These are phyloP conservation scores for Mycena sp. DNA, from an alignment of 1,284 basidiomycete genomes.

Conservation along the genomic window DNA sequence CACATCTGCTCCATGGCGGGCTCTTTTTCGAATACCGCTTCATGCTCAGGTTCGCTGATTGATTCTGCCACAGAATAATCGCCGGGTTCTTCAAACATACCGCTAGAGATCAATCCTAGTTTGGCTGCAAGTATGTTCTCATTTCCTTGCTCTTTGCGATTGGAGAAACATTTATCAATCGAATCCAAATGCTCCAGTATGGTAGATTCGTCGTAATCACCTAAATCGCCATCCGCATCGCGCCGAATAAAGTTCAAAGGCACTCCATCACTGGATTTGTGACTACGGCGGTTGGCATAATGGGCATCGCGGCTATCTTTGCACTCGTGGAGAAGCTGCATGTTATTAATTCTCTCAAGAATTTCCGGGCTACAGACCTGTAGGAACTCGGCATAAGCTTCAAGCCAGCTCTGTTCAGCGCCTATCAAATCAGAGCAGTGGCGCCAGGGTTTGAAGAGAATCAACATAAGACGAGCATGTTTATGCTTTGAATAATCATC, in stretches of 20 bases:
- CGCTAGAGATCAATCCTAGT: not conserved
- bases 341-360: not conserved
- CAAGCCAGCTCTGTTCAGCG: not conserved
- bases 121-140: not conserved
- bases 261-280: not conserved
- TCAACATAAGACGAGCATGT: conserved; percentile 1
- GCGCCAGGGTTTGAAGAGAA: conserved; percentile 3
- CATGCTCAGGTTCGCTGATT: not conserved
- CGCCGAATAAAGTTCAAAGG: not conserved
- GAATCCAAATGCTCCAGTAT: not conserved
- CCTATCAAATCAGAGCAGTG: not conserved
- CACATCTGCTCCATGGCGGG: not conserved
- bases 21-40: no score
- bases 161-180: not conserved
- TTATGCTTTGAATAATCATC: not conserved
- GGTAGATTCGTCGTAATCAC: no score
- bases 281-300: not conserved
- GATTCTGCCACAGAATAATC: not conserved
- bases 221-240: not conserved
- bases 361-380: not conserved
- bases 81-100: not conserved
- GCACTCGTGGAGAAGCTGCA: conserved; percentile 14
- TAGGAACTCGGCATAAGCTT: not conserved
- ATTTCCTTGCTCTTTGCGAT: not conserved
- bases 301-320: conserved; percentile 3